Conservation (phyloP, 352 stramenopile species). For the Blastocystis hominis region DNA sequence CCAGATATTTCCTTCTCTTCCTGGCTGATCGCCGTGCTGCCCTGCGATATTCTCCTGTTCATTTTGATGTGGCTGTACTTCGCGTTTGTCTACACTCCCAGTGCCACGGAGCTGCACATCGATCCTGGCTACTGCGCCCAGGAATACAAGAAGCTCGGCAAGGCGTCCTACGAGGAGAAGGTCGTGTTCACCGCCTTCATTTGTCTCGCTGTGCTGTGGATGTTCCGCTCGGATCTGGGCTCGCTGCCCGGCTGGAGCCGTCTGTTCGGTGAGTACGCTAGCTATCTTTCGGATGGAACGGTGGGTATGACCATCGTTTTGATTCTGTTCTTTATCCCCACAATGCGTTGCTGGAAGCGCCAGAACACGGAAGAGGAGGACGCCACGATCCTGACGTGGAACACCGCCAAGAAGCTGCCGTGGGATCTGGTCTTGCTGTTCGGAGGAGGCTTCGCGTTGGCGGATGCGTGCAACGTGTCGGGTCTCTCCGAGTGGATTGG, state of each 20-base stretch:
- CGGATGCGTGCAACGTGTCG: constrained; percentile 1
- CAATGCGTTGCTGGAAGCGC: neutral
- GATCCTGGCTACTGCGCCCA: neutral
- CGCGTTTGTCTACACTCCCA: constrained; percentile 16
- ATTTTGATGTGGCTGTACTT: constrained; percentile 9
- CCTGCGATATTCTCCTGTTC: constrained; percentile 6
- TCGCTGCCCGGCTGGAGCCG: constrained; percentile 11
- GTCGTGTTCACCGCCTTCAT: constrained; percentile 29
- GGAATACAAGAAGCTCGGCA: constrained; percentile 32
- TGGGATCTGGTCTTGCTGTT: constrained; percentile 52
- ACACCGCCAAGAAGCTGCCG: constrained; percentile 41
- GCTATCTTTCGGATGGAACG: neutral
- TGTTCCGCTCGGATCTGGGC: constrained; percentile 20
- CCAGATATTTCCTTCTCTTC: constrained; percentile 32
- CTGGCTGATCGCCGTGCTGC: constrained; percentile 1
- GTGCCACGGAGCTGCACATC: neutral
- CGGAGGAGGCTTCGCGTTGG: constrained; percentile 46
- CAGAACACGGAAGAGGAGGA: neutral
- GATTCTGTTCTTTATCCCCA: constrained; percentile 22
- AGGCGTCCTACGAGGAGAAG: constrained; percentile 43
- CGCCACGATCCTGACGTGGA: constrained; percentile 14
- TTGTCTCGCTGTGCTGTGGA: neutral
- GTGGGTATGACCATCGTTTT: constrained; percentile 20
- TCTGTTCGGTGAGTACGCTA: neutral
- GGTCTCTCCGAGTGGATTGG: constrained; percentile 34